Base-by-base conservation (phyloP, 1,284 basidiomycete species). In the Coniferiporia sulphurascens region DNA sequence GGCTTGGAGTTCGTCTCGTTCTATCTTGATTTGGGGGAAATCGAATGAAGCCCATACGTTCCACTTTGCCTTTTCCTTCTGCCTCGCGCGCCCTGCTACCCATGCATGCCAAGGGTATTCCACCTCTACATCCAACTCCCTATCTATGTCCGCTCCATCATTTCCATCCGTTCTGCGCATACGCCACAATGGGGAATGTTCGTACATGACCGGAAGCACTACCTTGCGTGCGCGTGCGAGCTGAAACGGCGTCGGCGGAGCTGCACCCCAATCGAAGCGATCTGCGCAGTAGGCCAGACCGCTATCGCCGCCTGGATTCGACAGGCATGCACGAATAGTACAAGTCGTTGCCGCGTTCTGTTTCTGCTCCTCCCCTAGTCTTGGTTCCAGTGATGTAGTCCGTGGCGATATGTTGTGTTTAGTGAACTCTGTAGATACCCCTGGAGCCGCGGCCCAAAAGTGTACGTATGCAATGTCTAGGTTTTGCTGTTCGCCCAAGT, bases 71-170 rank as follows among this genome's bases (percentile, higher is more conserved):
- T 32, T 13, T 19, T 50, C 44, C 27, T 51, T 56, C 36, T 19
- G 52, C 19, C 34, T 51, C 3, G 32, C 45, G 10, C 46, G 13
- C 13, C 60, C 52, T 7, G 56, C 46, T 10, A 49, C 48, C 60
- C 60, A 62, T 2, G 56, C 45, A 46, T 62, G 60, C 60, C 60
- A 62, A 4, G 60, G 60, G 49, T 62, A 62, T 49, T 62, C 52
- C 12, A 55, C 43, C 8, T 45, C 49, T 6, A 56, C 36, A 27
- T 32, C 45, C n/a, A 19, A 45, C 12, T 44, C 44, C 6, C 1
- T 36, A 21, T 34, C 38, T 41, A 10, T 15, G 27, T 21, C 27
- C 9, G 49, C 51, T 35, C 35, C 19, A 27, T 36, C 52, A 41
- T 41, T 44, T 41, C 35, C 51, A 9, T 48, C 52, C 41, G 52